phyloP scores from a whole-genome alignment of 768 basidiomycete genomes.

The Mycena alexandri region DNA sequence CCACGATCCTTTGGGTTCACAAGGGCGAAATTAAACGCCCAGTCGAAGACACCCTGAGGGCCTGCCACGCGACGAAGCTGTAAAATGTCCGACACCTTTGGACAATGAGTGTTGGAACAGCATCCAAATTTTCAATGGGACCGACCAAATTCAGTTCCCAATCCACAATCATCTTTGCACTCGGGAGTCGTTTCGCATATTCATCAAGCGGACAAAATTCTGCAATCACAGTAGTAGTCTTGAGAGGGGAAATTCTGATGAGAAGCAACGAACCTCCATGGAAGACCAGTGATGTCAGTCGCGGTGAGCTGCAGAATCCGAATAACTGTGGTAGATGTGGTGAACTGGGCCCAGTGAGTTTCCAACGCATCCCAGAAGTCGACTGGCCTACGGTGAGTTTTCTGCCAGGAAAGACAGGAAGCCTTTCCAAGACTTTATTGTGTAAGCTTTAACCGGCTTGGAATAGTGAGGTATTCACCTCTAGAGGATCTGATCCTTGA shows the following conservation, averaged over 20 bases:
- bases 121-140: too few species aligned
- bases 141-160: conserved; percentile 10
- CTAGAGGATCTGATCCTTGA: neutral
- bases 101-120: neutral
- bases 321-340: conserved; percentile 15
- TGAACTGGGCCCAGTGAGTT: neutral
- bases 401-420: conserved; percentile 15
- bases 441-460: too few species aligned
- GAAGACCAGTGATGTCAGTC: conserved; percentile 10
- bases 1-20: neutral
- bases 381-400: conserved; percentile 10
- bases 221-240: neutral
- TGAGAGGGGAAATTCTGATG: neutral
- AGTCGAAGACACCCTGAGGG: too few species aligned
- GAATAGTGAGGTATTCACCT: neutral
- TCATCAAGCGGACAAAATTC: conserved; percentile 14
- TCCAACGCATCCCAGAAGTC: too few species aligned
- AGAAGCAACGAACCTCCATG: conserved; percentile 4
- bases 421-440: conserved; percentile 1
- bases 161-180: neutral
- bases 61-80: too few species aligned
- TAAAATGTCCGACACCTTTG: neutral
- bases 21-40: neutral
- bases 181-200: neutral
- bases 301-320: conserved; percentile 15